Evolutionary conservation across 2,329 filamentous ascomycete genomes (phyloP).

Genomic region (Nannizziopsis arthrosporioides): DNA sequence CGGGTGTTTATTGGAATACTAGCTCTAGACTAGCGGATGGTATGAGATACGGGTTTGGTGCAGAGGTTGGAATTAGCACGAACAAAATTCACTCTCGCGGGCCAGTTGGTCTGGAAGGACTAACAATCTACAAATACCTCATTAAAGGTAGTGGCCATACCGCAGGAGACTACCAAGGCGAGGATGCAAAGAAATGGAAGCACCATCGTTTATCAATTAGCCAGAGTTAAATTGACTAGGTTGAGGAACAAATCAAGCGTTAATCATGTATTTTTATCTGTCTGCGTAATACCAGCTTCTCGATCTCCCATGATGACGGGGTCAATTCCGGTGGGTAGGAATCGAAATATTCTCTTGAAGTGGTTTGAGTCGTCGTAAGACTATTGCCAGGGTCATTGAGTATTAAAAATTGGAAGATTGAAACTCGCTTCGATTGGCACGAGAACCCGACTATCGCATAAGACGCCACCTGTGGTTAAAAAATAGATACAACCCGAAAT

Average conservation of each 20-base stretch:
- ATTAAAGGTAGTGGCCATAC: conserved; percentile 72
- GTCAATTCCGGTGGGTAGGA: no score
- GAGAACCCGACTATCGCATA: conserved; percentile 10
- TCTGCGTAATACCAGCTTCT: neutral
- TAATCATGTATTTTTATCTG: neutral
- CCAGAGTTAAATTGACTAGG: neutral
- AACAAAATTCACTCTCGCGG: conserved; percentile 96
- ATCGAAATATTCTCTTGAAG: neutral
- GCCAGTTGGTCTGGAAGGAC: conserved; percentile 81
- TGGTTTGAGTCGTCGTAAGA: neutral
- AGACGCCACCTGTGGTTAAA: conserved; percentile 9
- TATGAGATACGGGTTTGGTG: conserved; percentile 94
- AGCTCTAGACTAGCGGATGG: conserved; percentile 91
- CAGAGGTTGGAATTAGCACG: conserved; percentile 94
- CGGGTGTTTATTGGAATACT: conserved; percentile 94
- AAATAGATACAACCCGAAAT: conserved; percentile 15
- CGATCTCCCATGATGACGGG: neutral
- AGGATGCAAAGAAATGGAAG: conserved; percentile 45
- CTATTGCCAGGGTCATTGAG: no score
- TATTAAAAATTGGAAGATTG: conserved; percentile 3
- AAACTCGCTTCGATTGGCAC: conserved; percentile 12
- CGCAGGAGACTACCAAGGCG: conserved; percentile 48
- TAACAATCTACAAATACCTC: conserved; percentile 97
- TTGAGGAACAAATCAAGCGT: neutral
- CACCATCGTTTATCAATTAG: conserved; percentile 38